phyloP scores from a whole-genome alignment of 2,329 filamentous ascomycete genomes.

The Elsinoe arachidis region DNA sequence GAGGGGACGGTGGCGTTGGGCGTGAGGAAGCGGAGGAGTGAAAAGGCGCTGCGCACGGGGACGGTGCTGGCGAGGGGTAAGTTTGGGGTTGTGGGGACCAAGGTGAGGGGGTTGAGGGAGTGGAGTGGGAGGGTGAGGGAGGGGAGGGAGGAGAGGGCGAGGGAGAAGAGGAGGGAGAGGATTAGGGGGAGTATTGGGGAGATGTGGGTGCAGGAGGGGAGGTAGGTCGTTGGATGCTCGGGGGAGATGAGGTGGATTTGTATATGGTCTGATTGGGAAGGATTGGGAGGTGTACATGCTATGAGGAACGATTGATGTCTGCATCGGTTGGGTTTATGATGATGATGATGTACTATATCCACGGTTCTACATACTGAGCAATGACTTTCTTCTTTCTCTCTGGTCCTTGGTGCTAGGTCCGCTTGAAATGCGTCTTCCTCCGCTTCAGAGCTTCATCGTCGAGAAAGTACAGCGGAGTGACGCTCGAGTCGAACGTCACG shows the following conservation, averaged over 20 bases:
- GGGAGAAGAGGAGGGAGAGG: conserved; percentile 44
- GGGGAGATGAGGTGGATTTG: neutral
- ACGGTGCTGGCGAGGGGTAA: neutral
- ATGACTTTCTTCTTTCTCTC: neutral
- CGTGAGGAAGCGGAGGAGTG: conserved; percentile 13
- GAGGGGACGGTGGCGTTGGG: conserved; percentile 7
- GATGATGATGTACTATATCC: conserved; percentile 1
- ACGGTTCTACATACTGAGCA: neutral
- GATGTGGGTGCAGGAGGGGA: neutral
- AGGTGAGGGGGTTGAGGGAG: conserved; percentile 43
- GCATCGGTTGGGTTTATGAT: neutral
- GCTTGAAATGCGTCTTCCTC: conserved; percentile 5
- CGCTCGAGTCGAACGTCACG: conserved; percentile 4
- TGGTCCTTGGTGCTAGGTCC: neutral
- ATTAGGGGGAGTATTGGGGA: conserved; percentile 46
- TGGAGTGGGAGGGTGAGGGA: conserved; percentile 37
- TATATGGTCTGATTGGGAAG: neutral
- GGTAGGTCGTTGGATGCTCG: neutral
- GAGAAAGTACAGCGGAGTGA: conserved; percentile 7
- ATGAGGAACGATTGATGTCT: neutral
- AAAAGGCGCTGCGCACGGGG: conserved; percentile 13
- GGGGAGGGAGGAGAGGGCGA: conserved; percentile 36
- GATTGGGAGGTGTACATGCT: neutral
- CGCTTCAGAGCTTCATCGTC: conserved; percentile 11
- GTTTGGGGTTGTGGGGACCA: conserved; percentile 27